Evolutionary conservation across 768 basidiomycete genomes (phyloP).

Genomic region (Cubamyces lactineus): DNA sequence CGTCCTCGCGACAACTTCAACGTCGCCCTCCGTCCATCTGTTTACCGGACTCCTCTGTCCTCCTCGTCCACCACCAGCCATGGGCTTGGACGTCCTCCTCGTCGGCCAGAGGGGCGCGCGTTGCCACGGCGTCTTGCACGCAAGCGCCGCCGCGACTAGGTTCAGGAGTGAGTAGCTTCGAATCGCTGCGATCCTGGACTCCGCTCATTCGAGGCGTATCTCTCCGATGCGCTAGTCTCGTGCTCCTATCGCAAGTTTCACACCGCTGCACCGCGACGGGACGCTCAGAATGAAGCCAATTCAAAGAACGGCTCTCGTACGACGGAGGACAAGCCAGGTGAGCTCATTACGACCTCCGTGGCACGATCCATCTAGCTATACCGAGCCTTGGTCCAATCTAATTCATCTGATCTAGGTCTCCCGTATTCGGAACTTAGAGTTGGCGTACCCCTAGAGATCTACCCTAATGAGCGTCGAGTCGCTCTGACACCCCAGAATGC

Average conservation of each 20-base stretch:
- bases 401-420: conserved; percentile 38
- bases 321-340: conserved; percentile 16
- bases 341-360: conserved; percentile 2
- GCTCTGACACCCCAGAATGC: conserved; percentile 82
- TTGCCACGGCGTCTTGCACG: conserved; percentile 7
- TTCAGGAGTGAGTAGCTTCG: conserved; percentile 12
- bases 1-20: conserved; percentile 5
- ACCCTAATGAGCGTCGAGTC: conserved; percentile 78
- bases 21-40: neutral
- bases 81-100: conserved; percentile 23
- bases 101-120: conserved; percentile 21
- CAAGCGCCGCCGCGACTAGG: conserved; percentile 11
- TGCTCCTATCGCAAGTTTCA: conserved; percentile 24
- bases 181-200: neutral
- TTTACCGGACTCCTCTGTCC: neutral
- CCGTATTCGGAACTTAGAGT: conserved; percentile 76
- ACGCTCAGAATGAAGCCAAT: conserved; percentile 12
- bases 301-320: conserved; percentile 6
- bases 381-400: conserved; percentile 12
- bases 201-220: conserved; percentile 1
- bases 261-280: conserved; percentile 10
- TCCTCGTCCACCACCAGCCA: conserved; percentile 15
- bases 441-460: conserved; percentile 78
- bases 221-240: conserved; percentile 10
- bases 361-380: neutral